Evolutionary conservation across 306 rosid species (phyloP).

Genomic region (Prosopis cineraria): DNA sequence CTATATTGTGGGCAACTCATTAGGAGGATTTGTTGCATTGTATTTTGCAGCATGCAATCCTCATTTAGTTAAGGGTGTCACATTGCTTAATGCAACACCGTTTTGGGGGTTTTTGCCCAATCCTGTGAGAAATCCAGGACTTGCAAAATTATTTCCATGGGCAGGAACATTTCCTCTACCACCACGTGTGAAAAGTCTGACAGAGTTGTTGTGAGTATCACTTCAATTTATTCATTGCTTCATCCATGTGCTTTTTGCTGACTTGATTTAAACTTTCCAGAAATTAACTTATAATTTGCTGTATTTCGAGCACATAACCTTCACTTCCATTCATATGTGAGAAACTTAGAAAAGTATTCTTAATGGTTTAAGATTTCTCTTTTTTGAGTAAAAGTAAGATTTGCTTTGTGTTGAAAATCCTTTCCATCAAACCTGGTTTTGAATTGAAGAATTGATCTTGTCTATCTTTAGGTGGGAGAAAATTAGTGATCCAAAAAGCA

Average conservation of each 20-base stretch:
- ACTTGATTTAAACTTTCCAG: neutral
- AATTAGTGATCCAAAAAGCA: conserved; percentile 81
- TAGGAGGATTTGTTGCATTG: conserved; percentile 91
- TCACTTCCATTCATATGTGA: neutral
- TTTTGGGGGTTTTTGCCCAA: conserved; percentile 95
- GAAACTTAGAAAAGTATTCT: neutral
- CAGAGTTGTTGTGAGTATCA: conserved; percentile 68
- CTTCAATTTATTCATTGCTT: conserved; percentile 8
- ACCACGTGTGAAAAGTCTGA: conserved; percentile 65
- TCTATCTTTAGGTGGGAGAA: conserved; percentile 82
- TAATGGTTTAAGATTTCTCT: neutral
- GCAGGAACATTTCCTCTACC: conserved; percentile 91
- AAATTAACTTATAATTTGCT: neutral
- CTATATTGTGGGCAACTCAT: conserved; percentile 85
- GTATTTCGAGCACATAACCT: neutral
- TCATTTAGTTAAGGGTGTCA: conserved; percentile 88
- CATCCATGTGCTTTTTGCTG: neutral
- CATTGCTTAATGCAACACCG: conserved; percentile 94
- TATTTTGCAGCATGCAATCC: conserved; percentile 89
- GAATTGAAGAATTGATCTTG: neutral
- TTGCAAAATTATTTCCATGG: conserved; percentile 80
- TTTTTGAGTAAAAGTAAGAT: neutral
- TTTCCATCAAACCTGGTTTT: neutral
- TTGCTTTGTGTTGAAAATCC: neutral
- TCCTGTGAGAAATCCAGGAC: conserved; percentile 65